phyloP scores from a whole-genome alignment of 2,329 filamentous ascomycete species.

The Talaromyces sp. region DNA sequence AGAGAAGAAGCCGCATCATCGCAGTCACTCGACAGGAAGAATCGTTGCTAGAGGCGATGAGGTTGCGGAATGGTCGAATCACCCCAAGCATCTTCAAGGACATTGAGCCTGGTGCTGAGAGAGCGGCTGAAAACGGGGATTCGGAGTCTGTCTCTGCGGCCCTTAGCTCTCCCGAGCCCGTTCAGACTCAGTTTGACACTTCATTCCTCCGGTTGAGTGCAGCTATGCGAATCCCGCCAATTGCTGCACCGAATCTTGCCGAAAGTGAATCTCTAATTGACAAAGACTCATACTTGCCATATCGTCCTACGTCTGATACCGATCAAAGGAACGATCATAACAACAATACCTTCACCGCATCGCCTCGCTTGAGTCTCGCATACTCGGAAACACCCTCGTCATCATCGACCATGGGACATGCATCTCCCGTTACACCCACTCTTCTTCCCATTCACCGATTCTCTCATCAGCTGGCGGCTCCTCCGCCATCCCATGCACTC shows the following conservation, averaged over 20 bases:
- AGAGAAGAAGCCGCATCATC: constrained; percentile 49
- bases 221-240: constrained; percentile 29
- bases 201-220: constrained; percentile 44
- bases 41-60: constrained; percentile 51
- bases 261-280: constrained; percentile 32
- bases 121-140: constrained; percentile 32
- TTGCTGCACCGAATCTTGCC: constrained; percentile 22
- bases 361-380: constrained; percentile 35
- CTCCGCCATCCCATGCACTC: constrained; percentile 33
- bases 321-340: constrained; percentile 34
- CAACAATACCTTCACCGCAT: constrained; percentile 28
- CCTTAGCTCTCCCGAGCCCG: constrained; percentile 31
- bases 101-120: constrained; percentile 21
- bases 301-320: constrained; percentile 34
- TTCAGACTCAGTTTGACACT: constrained; percentile 33
- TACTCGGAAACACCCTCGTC: constrained; percentile 43
- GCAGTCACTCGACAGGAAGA: constrained; percentile 56
- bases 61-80: constrained; percentile 49
- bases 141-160: constrained; percentile 33
- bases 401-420: constrained; percentile 36
- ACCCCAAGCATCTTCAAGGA: constrained; percentile 42
- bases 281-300: constrained; percentile 30
- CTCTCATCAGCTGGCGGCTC: constrained; percentile 32
- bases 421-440: constrained; percentile 44
- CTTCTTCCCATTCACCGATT: constrained; percentile 42